Evolutionary conservation across 169 alveolate genomes (phyloP), one percentile per base, ranked within the genome.

Genomic region (Plasmodium falciparum): DNA sequence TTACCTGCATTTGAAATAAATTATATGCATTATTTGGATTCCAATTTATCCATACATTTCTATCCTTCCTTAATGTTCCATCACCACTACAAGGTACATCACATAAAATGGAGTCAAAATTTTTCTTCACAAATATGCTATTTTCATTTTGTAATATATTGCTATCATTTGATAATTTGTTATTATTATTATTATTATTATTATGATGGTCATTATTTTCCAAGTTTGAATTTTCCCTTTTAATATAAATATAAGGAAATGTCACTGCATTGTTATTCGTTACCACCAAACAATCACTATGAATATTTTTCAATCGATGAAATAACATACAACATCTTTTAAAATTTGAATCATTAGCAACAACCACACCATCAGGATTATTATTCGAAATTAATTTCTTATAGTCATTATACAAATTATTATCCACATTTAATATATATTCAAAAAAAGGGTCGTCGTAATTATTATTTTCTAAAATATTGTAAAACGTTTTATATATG

Each of bases 71-170:
- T 65, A 97, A 89, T 3, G 99, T 98, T 15, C 99, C 99, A 89
- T 98, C 99, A 3, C 99, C 98, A 70, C 99, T 95, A 89, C 99
- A 98, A 13, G 99, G 99, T 1, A 98, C 99, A 88, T 98, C 99
- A 89, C 98, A 97, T 52, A 97, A 93, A 12, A 97, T 95, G 17
- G 97, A 94, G 88, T 97, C 98, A 58, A 97, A 88, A 52, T 43
- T 63, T 50, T 66, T 97, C 56, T 89, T 93, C 43, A 95, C 95
- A 56, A 56, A 56, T 39, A 39, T 39, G 47, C 5, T 5, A 39
- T 39, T 39, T 39, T 39, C 47, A 1, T 39, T 39, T 39, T 39
- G 47, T 39, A 39, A 39, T 39, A 39, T 39, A 39, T 39, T 39
- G 9, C 47, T 7, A 39, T 39, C 47, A 39, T 39, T 39, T 39